Evolutionary conservation across 257 asterid species (phyloP).

Genomic region (Oldenlandia corymbosa): DNA sequence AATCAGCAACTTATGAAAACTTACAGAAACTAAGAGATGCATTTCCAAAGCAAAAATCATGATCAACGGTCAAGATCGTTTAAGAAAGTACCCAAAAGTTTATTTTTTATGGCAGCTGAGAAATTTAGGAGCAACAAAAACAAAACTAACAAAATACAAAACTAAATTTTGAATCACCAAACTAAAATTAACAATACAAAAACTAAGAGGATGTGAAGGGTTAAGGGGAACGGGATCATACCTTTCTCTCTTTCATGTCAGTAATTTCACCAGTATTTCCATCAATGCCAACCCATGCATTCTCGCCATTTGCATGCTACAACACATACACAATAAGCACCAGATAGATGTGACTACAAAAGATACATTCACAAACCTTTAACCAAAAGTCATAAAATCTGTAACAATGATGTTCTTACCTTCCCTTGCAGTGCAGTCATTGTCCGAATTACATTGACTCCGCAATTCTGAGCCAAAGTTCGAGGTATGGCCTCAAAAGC

Average conservation of each 20-base stretch:
- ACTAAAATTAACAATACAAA: background rate
- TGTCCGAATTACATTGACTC: slow-evolving; percentile 85
- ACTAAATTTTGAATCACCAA: background rate
- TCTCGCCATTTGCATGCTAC: slow-evolving; percentile 95
- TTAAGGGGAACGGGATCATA: slow-evolving; percentile 20
- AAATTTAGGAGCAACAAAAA: too few relatives aligned
- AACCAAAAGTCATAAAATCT: background rate
- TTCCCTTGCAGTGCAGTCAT: slow-evolving; percentile 96
- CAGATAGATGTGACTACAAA: background rate
- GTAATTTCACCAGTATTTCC: slow-evolving; percentile 89
- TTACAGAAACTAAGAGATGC: too few relatives aligned
- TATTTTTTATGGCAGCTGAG: too few relatives aligned
- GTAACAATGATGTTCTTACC: slow-evolving; percentile 32
- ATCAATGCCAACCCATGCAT: slow-evolving; percentile 92
- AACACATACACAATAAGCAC: background rate
- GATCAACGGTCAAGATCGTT: too few relatives aligned
- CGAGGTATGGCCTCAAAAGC: slow-evolving; percentile 98
- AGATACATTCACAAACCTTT: background rate
- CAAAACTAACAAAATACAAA: too few relatives aligned
- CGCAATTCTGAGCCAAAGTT: slow-evolving; percentile 97
- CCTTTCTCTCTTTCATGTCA: slow-evolving; percentile 94
- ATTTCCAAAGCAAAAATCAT: too few relatives aligned
- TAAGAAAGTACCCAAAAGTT: too few relatives aligned
- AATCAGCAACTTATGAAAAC: too few relatives aligned
- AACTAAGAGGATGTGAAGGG: background rate